Evolutionary conservation across 2,329 filamentous ascomycete species (phyloP).

Genomic region (Fusarium globosum): DNA sequence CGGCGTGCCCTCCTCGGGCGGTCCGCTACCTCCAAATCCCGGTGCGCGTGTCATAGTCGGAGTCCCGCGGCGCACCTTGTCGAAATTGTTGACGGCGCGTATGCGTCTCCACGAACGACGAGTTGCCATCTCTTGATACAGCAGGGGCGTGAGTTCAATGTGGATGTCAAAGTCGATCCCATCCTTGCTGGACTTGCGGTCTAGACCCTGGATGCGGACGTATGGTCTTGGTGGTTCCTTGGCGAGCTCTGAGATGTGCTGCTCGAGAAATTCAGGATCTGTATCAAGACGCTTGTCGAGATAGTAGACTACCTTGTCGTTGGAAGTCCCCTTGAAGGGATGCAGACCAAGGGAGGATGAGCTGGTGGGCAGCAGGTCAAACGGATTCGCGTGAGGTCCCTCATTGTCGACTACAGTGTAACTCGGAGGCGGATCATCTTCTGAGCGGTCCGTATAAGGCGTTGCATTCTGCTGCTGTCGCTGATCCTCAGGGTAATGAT

Average conservation of each 20-base stretch:
- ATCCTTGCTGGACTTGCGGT: constrained; percentile 56
- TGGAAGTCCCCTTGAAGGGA: constrained; percentile 47
- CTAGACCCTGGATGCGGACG: constrained; percentile 64
- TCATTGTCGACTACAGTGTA: constrained; percentile 38
- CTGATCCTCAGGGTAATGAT: constrained; percentile 36
- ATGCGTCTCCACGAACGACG: constrained; percentile 57
- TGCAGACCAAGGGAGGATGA: constrained; percentile 39
- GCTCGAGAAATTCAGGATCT: constrained; percentile 56
- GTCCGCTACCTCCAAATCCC: constrained; percentile 49
- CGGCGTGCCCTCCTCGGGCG: constrained; percentile 48
- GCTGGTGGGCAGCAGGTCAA: constrained; percentile 24
- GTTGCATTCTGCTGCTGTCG: background rate
- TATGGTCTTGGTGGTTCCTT: constrained; percentile 63
- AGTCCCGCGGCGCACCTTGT: constrained; percentile 74
- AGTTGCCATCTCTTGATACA: constrained; percentile 59
- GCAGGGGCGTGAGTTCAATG: constrained; percentile 68
- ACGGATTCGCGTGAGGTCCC: constrained; percentile 21
- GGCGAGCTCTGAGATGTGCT: constrained; percentile 58
- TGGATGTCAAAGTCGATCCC: constrained; percentile 70
- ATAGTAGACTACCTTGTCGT: constrained; percentile 54
- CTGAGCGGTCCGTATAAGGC: constrained; percentile 26
- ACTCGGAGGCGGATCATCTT: constrained; percentile 31
- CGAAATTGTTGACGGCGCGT: constrained; percentile 66
- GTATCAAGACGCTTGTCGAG: constrained; percentile 59
- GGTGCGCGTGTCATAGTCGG: constrained; percentile 64